These are phyloP conservation scores for Drechslerella coelobrocha DNA, from an alignment of 2,329 filamentous ascomycete species.

Conservation along the genomic window DNA sequence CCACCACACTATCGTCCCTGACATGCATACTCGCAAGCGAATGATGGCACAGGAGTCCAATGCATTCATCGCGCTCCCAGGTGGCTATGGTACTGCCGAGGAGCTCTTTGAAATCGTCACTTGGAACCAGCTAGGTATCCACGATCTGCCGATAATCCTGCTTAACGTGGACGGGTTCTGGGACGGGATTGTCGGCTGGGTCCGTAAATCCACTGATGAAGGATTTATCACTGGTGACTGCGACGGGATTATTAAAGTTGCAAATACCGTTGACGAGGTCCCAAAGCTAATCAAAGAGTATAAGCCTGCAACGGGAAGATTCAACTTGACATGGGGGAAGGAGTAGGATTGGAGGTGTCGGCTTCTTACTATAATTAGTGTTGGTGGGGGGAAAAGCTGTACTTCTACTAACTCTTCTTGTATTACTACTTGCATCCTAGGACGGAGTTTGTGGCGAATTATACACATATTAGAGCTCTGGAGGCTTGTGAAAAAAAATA, in stretches of 20 bases:
- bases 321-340: constrained; percentile 81
- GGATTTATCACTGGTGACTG: constrained; percentile 79
- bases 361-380: too few relatives aligned
- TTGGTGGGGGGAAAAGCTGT: too few relatives aligned
- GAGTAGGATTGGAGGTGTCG: constrained; percentile 60
- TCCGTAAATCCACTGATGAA: constrained; percentile 74
- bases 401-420: too few relatives aligned
- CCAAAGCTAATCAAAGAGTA: constrained; percentile 75
- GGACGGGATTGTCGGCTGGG: constrained; percentile 83
- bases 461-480: too few relatives aligned
- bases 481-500: too few relatives aligned
- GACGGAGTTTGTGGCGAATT: too few relatives aligned
- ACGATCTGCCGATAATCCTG: constrained; percentile 77
- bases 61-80: constrained; percentile 82
- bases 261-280: constrained; percentile 74
- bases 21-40: constrained; percentile 96
- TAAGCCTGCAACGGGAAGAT: constrained; percentile 74
- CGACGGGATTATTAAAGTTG: constrained; percentile 78
- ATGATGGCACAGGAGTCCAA: constrained; percentile 91
- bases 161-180: constrained; percentile 92
- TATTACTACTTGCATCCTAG: too few relatives aligned
- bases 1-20: constrained; percentile 82
- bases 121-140: constrained; percentile 97
- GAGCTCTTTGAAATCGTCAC: constrained; percentile 90
- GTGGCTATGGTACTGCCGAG: constrained; percentile 94